These are phyloP conservation scores for Pyricularia sp. DNA, from an alignment of 2,329 filamentous ascomycete species.

Conservation along the genomic window DNA sequence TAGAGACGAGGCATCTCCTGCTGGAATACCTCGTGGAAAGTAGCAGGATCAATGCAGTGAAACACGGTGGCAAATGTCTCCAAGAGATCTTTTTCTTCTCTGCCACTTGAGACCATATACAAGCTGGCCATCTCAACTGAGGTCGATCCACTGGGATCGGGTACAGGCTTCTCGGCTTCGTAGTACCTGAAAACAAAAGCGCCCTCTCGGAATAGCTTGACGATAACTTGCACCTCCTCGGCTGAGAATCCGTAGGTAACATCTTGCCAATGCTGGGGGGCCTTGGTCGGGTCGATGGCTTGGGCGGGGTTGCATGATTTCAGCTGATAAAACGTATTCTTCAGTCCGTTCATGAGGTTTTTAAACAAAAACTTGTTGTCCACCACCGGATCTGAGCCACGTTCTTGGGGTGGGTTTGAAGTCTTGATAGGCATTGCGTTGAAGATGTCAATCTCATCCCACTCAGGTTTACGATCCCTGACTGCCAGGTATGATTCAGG, in stretches of 20 bases:
- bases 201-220: constrained; percentile 94
- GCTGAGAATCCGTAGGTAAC: constrained; percentile 94
- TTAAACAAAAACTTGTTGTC: constrained; percentile 99
- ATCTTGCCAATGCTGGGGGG: constrained; percentile 84
- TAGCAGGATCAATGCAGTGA: constrained; percentile 94
- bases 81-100: constrained; percentile 93
- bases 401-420: constrained; percentile 67
- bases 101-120: constrained; percentile 84
- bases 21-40: constrained; percentile 97
- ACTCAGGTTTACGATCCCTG: constrained; percentile 68
- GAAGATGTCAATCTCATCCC: constrained; percentile 98
- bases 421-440: constrained; percentile 92
- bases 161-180: constrained; percentile 57
- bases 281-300: constrained; percentile 61
- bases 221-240: constrained; percentile 91
- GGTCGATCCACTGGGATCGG: constrained; percentile 52
- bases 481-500: constrained; percentile 77
- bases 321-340: constrained; percentile 92
- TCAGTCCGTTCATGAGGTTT: constrained; percentile 88
- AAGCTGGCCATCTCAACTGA: constrained; percentile 89
- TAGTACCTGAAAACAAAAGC: constrained; percentile 96
- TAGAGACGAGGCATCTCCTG: constrained; percentile 95
- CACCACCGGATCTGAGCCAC: constrained; percentile 76
- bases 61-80: constrained; percentile 98
- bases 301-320: constrained; percentile 72